Evolutionary conservation across 2,329 filamentous ascomycete genomes (phyloP), one percentile per base, ranked within the genome.

Genomic region (Fusarium sp.): DNA sequence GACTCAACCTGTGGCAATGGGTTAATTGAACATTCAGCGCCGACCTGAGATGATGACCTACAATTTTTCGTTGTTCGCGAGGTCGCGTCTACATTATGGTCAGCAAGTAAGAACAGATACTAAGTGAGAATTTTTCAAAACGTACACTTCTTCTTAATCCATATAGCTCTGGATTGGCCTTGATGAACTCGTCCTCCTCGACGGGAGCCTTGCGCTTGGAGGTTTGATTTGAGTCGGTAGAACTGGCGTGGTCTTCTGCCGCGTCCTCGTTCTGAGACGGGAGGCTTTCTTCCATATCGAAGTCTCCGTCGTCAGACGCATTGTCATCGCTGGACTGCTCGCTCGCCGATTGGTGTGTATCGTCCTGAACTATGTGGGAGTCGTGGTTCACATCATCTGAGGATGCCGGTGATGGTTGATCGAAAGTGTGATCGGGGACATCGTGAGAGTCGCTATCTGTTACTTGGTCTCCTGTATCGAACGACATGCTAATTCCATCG

Each of bases 131-230:
- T 2, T 62, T 73, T 71, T 71, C 70, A 63, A n/a, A 51, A 80
- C 91, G 67, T 90, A 96, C 94, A 83, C 96, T 99, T 82, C 96
- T 88, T 73, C 96, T 89, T 71, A 99, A 85, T 47, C 96, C 96
- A 82, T 98, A 99, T 10, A 99, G 84, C 80, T 97, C 94, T 44
- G 96, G 96, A 75, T 99, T 97, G 75, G 93, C 92, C 74, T 90
- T 87, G 73, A 98, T 97, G 76, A 90, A 94, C 46, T 94, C 90
- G 61, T 96, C 91, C 73, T 96, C 92, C 51, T 90, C 89, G 37
- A 87, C 77, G 76, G 84, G 78, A 70, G 84, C 80, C 81, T 92
- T 91, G 80, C 94, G 91, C 84, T 97, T 97, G 64, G 85, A 80
- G 49, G 86, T 87, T 75, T 88, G 86, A 67, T 85, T 86, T 43